Evolutionary conservation across 768 basidiomycete species (phyloP).

Genomic region (Macrolepiota albuminosa): DNA sequence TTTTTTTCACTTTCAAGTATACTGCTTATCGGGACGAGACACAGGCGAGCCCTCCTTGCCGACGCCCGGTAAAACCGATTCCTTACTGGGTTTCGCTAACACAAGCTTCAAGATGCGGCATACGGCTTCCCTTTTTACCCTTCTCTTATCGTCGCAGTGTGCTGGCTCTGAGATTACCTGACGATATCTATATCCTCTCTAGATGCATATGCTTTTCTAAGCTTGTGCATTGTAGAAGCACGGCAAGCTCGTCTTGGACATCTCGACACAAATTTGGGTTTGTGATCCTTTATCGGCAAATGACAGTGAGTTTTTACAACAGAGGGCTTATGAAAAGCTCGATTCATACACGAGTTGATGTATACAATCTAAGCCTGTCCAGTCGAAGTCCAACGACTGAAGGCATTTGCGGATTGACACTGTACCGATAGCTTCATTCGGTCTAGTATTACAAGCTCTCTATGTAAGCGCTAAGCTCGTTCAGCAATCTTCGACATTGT

Average conservation of each 20-base stretch:
- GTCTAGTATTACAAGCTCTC: background rate
- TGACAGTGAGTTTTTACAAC: background rate
- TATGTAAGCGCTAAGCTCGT: background rate
- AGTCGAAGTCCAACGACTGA: background rate
- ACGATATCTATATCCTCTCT: background rate
- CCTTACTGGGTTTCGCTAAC: no score
- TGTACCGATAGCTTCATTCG: background rate
- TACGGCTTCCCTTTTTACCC: background rate
- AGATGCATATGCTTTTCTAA: background rate
- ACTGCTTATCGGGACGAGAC: no score
- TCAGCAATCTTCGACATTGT: background rate
- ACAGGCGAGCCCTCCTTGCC: no score
- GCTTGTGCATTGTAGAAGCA: background rate
- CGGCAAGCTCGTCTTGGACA: background rate
- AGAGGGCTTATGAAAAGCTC: background rate
- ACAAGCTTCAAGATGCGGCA: background rate
- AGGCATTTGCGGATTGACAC: background rate
- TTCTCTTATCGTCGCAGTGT: background rate
- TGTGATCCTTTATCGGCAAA: background rate
- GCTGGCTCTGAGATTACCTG: background rate
- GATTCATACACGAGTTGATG: background rate
- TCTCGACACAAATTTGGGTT: background rate
- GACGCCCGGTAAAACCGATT: background rate
- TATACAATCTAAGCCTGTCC: background rate
- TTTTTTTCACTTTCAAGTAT: no score